Percentiles rank a stretch among this genome's conserved stretches.
phyloP scores from a whole-genome alignment of 73 alveolate species.

The Stentor roeselii region DNA sequence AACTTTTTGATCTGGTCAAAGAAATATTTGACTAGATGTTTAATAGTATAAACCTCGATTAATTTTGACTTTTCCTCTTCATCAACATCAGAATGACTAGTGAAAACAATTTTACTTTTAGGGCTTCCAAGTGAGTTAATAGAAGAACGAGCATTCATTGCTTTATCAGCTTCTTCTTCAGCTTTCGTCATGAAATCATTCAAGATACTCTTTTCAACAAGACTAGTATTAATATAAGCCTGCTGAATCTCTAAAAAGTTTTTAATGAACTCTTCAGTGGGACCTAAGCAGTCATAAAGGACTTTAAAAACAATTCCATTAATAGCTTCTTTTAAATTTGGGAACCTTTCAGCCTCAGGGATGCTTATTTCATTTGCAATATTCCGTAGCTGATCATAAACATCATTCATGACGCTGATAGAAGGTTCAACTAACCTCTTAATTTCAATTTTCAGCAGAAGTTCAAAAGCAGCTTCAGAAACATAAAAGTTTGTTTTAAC shows the following conservation, averaged over 20 bases:
- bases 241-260: conserved; percentile 66
- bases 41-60: conserved; percentile 67
- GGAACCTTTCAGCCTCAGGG: conserved; percentile 10
- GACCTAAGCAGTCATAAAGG: conserved; percentile 54
- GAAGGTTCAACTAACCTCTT: conserved; percentile 74
- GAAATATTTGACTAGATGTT: conserved; percentile 65
- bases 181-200: not conserved
- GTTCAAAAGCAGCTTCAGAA: conserved; percentile 96
- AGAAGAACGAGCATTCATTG: not conserved
- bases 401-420: conserved; percentile 63
- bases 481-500: conserved; percentile 72
- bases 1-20: conserved; percentile 71
- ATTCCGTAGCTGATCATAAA: conserved; percentile 70
- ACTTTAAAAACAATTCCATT: conserved; percentile 62
- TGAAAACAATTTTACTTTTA: not conserved
- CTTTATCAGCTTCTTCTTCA: not conserved
- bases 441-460: conserved; percentile 75
- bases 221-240: conserved; percentile 78
- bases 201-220: conserved; percentile 69
- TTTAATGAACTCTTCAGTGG: conserved; percentile 68
- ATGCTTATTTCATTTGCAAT: not conserved
- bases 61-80: conserved; percentile 30
- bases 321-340: conserved; percentile 30
- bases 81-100: not conserved
- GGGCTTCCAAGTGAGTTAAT: not conserved